phyloP scores from a whole-genome alignment of 768 basidiomycete genomes.

The Kwoniella pini region DNA sequence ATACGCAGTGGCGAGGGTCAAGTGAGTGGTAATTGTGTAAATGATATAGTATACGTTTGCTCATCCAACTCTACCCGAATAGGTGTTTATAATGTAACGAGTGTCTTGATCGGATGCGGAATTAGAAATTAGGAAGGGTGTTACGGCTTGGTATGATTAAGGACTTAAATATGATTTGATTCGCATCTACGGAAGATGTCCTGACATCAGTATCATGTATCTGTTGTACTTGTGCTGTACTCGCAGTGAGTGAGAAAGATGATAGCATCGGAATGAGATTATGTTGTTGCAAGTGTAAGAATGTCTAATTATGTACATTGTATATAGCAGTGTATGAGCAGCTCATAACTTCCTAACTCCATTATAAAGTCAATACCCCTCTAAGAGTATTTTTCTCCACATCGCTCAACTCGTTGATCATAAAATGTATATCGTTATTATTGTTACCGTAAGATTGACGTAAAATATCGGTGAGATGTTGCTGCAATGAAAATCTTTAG shows the following conservation, averaged over 20 bases:
- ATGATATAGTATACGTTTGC: not conserved
- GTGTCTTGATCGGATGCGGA: no score
- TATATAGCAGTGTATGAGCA: not conserved
- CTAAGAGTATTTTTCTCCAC: constrained; percentile 50
- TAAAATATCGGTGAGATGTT: constrained; percentile 50
- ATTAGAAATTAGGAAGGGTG: no score
- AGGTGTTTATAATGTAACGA: no score
- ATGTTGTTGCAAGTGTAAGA: no score
- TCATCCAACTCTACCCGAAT: no score
- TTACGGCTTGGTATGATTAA: no score
- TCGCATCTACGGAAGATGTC: no score
- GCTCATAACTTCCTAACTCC: not conserved
- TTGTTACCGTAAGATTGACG: constrained; percentile 52
- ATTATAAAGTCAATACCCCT: constrained; percentile 39
- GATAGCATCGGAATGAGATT: no score
- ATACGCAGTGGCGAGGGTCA: constrained; percentile 17
- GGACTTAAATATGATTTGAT: no score
- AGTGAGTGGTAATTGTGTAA: constrained; percentile 15
- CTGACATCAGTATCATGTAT: no score
- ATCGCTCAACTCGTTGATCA: constrained; percentile 45
- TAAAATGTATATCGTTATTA: constrained; percentile 46
- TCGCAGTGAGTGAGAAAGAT: no score
- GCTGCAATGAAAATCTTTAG: constrained; percentile 25
- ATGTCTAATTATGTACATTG: not conserved
- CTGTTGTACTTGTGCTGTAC: no score